Conservation (phyloP, 805 yeast species). For the Ogataea thermomethanolica region DNA sequence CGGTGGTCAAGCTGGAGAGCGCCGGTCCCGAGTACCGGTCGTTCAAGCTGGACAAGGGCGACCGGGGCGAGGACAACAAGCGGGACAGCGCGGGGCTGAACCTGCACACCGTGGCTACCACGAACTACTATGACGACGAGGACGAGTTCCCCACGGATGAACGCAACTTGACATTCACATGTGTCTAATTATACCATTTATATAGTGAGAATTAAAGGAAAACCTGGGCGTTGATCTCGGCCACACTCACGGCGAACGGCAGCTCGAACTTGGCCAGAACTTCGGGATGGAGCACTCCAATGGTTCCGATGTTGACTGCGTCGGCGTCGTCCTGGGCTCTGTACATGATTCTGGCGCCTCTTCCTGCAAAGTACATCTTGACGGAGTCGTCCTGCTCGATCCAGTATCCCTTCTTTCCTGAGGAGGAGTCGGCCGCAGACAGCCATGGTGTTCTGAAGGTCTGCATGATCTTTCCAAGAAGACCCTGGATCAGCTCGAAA, state of each 20-base stretch:
- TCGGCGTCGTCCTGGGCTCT: constrained; percentile 59
- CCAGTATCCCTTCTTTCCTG: constrained; percentile 77
- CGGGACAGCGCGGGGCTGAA: not conserved
- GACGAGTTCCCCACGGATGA: constrained; percentile 35
- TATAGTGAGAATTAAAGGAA: constrained; percentile 54
- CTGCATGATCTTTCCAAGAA: constrained; percentile 92
- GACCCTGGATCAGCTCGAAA: constrained; percentile 91
- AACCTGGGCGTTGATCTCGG: constrained; percentile 85
- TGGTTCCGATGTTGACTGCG: constrained; percentile 63
- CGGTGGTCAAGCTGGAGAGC: constrained; percentile 13
- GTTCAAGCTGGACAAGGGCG: constrained; percentile 8
- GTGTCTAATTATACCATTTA: constrained; percentile 27
- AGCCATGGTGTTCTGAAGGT: constrained; percentile 89
- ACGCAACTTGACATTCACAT: constrained; percentile 28
- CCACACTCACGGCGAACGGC: constrained; percentile 88
- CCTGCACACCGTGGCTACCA: constrained; percentile 2
- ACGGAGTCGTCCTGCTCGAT: constrained; percentile 65
- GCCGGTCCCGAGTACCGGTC: constrained; percentile 8
- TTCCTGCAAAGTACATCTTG: constrained; percentile 89
- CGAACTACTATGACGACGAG: constrained; percentile 29
- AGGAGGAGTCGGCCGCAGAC: constrained; percentile 41
- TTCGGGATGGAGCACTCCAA: constrained; percentile 96
- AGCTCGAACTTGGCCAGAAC: constrained; percentile 83
- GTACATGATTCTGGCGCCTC: constrained; percentile 87
- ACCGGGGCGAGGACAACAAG: not conserved